Conservation (phyloP, 2,329 filamentous ascomycete genomes). For the Penicillium decumbens region DNA sequence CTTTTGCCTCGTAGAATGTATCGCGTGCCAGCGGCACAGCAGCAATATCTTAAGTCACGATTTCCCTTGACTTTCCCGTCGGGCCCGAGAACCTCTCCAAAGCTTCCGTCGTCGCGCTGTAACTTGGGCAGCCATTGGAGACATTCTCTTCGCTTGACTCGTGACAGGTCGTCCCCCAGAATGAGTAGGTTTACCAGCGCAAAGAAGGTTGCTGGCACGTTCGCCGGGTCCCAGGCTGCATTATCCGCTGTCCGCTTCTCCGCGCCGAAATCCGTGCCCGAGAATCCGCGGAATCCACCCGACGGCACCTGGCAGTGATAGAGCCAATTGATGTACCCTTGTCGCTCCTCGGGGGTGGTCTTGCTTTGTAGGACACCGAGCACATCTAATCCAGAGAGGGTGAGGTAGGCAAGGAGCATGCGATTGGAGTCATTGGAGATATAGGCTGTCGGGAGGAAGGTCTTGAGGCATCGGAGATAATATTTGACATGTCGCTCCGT, state of each 20-base stretch:
- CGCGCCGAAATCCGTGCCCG: constrained; percentile 58
- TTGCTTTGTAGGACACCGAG: constrained; percentile 60
- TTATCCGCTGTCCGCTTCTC: constrained; percentile 49
- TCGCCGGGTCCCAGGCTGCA: constrained; percentile 66
- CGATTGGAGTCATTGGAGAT: constrained; percentile 86
- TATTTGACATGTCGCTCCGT: constrained; percentile 75
- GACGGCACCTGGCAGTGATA: constrained; percentile 77
- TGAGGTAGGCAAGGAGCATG: constrained; percentile 85
- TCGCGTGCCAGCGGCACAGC: constrained; percentile 73
- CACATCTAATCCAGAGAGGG: constrained; percentile 76
- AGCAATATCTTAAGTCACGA: constrained; percentile 81
- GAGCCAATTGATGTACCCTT: constrained; percentile 67
- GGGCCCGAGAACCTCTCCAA: constrained; percentile 72
- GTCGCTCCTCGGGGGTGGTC: constrained; percentile 51
- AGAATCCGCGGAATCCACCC: constrained; percentile 85
- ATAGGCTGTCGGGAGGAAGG: constrained; percentile 74
- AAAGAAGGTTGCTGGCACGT: constrained; percentile 84
- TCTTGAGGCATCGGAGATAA: constrained; percentile 83
- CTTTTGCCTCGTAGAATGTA: constrained; percentile 70
- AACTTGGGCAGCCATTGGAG: constrained; percentile 69
- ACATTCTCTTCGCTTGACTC: constrained; percentile 63
- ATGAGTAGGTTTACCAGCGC: constrained; percentile 70
- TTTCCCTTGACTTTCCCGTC: constrained; percentile 65
- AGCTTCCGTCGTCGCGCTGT: constrained; percentile 82
- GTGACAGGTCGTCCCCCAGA: constrained; percentile 58